A percentile compares a stretch with the other conserved stretches of the same genome.
Evolutionary conservation across 2,329 filamentous ascomycete genomes (phyloP).

Genomic region (Calycina marina): DNA sequence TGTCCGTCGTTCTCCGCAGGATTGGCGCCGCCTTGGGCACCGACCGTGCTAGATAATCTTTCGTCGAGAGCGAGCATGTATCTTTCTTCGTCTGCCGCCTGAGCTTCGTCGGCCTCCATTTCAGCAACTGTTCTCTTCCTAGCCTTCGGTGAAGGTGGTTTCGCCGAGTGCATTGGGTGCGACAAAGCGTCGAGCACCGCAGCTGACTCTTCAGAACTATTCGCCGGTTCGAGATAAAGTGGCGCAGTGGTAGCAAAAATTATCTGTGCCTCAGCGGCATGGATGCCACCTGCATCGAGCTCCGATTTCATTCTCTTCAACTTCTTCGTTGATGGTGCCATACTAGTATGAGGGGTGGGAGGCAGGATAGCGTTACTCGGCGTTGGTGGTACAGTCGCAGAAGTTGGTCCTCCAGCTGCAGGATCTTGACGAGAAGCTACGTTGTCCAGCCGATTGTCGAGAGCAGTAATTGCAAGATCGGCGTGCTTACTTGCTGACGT

Average conservation of each 20-base stretch:
- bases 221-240: slow-evolving; percentile 64
- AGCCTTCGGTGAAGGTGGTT: slow-evolving; percentile 71
- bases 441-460: slow-evolving; percentile 38
- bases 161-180: slow-evolving; percentile 63
- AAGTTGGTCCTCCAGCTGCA: slow-evolving; percentile 27
- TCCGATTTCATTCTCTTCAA: slow-evolving; percentile 60
- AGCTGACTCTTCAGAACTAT: slow-evolving; percentile 53
- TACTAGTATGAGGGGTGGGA: slow-evolving; percentile 42
- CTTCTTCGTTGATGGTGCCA: slow-evolving; percentile 46
- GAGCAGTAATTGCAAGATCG: slow-evolving; percentile 64
- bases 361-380: slow-evolving; percentile 47
- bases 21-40: slow-evolving; percentile 42
- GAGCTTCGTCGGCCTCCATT: slow-evolving; percentile 85
- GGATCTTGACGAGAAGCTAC: slow-evolving; percentile 32
- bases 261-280: slow-evolving; percentile 63
- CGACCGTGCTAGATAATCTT: slow-evolving; percentile 47
- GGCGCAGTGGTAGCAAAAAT: slow-evolving; percentile 59
- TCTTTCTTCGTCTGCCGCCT: slow-evolving; percentile 75
- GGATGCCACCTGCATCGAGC: slow-evolving; percentile 58
- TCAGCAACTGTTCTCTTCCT: slow-evolving; percentile 90
- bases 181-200: slow-evolving; percentile 55
- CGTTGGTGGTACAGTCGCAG: slow-evolving; percentile 39
- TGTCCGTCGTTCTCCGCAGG: slow-evolving; percentile 58
- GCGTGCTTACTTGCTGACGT: slow-evolving; percentile 61
- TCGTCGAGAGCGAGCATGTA: slow-evolving; percentile 92